These are phyloP conservation scores for Oropetium thomaeum DNA, from an alignment of 176 grass and related monocot genomes.

Conservation along the genomic window DNA sequence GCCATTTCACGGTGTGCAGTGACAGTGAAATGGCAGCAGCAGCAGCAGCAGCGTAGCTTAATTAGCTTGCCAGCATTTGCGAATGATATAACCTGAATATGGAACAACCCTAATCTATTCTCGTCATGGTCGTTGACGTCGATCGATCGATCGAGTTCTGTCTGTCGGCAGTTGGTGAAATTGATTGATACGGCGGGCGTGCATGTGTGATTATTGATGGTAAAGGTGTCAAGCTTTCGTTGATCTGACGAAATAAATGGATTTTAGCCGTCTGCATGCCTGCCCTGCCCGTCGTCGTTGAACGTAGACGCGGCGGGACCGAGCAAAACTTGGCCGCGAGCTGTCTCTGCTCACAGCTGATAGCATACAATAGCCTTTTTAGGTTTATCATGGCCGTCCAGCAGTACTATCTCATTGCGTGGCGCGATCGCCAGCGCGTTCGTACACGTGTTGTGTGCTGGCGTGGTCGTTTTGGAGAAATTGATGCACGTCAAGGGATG, in stretches of 20 bases:
- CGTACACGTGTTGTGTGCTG: not conserved
- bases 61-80: conserved; percentile 4
- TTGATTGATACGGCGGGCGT: conserved; percentile 26
- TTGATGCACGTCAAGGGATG: not conserved
- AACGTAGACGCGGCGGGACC: not conserved
- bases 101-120: conserved; percentile 14
- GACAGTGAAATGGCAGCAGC: conserved; percentile 4
- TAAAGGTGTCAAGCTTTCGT: conserved; percentile 5
- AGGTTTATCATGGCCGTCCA: not conserved
- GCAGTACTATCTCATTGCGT: not conserved
- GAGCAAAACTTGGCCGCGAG: not conserved
- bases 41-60: no score
- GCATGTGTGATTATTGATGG: conserved; percentile 11
- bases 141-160: conserved; percentile 25
- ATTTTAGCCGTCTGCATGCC: not conserved
- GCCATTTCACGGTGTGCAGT: not conserved
- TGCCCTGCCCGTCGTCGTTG: not conserved
- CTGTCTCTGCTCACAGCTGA: not conserved
- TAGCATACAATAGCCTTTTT: conserved; percentile 14
- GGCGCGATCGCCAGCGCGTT: no score
- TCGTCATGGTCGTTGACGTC: no score
- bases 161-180: conserved; percentile 12
- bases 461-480: not conserved
- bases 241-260: conserved; percentile 7
- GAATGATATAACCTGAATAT: conserved; percentile 20